Evolutionary conservation across 352 stramenopile species (phyloP).

Genomic region (Pythium apleroticum): DNA sequence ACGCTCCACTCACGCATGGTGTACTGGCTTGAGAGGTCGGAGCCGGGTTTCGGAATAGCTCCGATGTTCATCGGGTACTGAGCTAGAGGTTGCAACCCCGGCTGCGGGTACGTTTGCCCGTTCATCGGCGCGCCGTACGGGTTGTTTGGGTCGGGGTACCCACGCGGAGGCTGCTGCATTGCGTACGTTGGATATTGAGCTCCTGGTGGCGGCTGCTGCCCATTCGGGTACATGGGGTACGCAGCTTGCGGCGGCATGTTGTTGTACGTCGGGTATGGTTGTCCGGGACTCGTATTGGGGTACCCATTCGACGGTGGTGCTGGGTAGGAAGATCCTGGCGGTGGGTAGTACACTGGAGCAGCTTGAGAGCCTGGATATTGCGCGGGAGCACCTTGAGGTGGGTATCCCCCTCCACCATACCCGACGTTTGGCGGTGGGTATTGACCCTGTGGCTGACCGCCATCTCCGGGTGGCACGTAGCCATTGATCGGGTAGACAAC

Average conservation of each 20-base stretch:
- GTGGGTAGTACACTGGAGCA: too few species aligned
- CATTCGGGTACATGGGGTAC: too few species aligned
- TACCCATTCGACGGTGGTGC: background rate
- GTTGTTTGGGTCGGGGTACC: background rate
- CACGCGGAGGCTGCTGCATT: background rate
- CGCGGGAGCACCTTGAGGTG: background rate
- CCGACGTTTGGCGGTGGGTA: background rate
- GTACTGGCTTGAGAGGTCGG: background rate
- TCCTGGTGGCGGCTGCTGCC: too few species aligned
- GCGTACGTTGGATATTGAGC: background rate
- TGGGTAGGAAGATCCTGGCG: background rate
- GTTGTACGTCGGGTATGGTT: too few species aligned
- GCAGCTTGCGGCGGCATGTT: too few species aligned
- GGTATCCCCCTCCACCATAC: background rate
- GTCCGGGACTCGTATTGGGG: too few species aligned
- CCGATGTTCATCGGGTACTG: background rate
- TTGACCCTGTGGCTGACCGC: background rate
- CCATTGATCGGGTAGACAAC: slow-evolving; percentile 14
- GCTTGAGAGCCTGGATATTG: too few species aligned
- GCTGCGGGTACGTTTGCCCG: background rate
- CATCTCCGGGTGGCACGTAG: background rate
- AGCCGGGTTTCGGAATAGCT: background rate
- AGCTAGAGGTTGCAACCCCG: background rate
- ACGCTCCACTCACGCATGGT: slow-evolving; percentile 20
- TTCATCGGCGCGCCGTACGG: background rate